Evolutionary conservation across 805 yeast species (phyloP).

Genomic region (Candida ortonii): DNA sequence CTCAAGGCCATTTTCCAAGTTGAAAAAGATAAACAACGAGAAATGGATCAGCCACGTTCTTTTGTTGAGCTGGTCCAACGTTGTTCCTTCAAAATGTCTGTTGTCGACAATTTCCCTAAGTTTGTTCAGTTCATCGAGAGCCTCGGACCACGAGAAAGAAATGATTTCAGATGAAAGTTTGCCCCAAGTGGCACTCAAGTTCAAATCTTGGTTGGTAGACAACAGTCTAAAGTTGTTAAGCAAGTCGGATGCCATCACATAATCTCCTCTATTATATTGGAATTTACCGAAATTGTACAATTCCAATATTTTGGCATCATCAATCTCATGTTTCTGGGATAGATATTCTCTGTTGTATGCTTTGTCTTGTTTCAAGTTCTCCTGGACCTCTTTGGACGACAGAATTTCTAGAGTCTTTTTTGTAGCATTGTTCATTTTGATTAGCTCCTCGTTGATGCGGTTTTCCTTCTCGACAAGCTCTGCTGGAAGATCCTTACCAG

Average conservation of each 20-base stretch:
- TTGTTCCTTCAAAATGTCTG: slow-evolving; percentile 46
- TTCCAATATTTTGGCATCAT: slow-evolving; percentile 46
- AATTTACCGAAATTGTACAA: slow-evolving; percentile 59
- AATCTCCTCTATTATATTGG: slow-evolving; percentile 63
- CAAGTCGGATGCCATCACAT: slow-evolving; percentile 56
- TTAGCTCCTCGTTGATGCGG: slow-evolving; percentile 38
- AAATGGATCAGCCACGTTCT: slow-evolving; percentile 71
- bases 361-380: slow-evolving; percentile 53
- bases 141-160: slow-evolving; percentile 49
- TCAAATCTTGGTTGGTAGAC: slow-evolving; percentile 48
- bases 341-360: slow-evolving; percentile 48
- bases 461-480: slow-evolving; percentile 40
- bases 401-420: slow-evolving; percentile 44
- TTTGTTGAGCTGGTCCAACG: slow-evolving; percentile 57
- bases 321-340: slow-evolving; percentile 42
- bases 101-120: slow-evolving; percentile 59
- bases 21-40: slow-evolving; percentile 63
- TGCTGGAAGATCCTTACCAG: slow-evolving; percentile 38
- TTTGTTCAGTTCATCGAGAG: slow-evolving; percentile 50
- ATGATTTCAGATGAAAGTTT: slow-evolving; percentile 60
- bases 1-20: slow-evolving; percentile 48
- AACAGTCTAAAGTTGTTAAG: slow-evolving; percentile 55
- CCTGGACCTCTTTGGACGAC: slow-evolving; percentile 49
- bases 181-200: slow-evolving; percentile 65
- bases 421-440: slow-evolving; percentile 40